These are phyloP conservation scores for Venturia aucupariae DNA, from an alignment of 2,329 filamentous ascomycete genomes.

Conservation along the genomic window DNA sequence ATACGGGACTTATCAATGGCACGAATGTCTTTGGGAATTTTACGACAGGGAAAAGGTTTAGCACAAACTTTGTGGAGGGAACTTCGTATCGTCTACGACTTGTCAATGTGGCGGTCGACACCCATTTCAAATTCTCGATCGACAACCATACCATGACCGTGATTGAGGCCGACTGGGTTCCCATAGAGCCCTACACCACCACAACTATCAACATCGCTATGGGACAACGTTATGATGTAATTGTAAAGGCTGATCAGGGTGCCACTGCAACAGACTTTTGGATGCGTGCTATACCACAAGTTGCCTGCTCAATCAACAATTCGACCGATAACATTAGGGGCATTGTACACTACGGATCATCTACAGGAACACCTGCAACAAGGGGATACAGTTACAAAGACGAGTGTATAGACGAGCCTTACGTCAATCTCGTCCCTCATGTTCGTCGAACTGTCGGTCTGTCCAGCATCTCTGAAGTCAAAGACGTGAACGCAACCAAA, in stretches of 20 bases:
- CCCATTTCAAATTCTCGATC: slow-evolving; percentile 28
- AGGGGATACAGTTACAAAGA: not conserved
- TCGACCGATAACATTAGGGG: slow-evolving; percentile 20
- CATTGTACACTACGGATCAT: slow-evolving; percentile 11
- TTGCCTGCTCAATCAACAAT: slow-evolving; percentile 22
- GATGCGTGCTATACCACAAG: slow-evolving; percentile 20
- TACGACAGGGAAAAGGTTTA: slow-evolving; percentile 22
- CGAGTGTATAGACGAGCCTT: slow-evolving; percentile 11
- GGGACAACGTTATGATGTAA: slow-evolving; percentile 32
- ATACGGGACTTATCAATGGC: slow-evolving; percentile 36
- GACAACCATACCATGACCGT: slow-evolving; percentile 36
- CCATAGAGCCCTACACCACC: slow-evolving; percentile 33
- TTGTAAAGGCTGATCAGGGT: slow-evolving; percentile 27
- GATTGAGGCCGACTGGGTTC: slow-evolving; percentile 35
- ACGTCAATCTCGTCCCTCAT: not conserved
- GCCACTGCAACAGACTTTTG: slow-evolving; percentile 27
- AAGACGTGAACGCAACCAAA: not conserved
- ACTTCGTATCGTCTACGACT: slow-evolving; percentile 37
- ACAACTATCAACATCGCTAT: slow-evolving; percentile 27
- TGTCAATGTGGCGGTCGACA: slow-evolving; percentile 33
- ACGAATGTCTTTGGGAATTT: slow-evolving; percentile 32
- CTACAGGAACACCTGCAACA: not conserved
- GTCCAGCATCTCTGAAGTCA: not conserved
- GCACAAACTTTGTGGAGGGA: slow-evolving; percentile 33
- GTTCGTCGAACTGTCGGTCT: not conserved